phyloP scores from a whole-genome alignment of 306 rosid genomes.

The Cucumis melo region DNA sequence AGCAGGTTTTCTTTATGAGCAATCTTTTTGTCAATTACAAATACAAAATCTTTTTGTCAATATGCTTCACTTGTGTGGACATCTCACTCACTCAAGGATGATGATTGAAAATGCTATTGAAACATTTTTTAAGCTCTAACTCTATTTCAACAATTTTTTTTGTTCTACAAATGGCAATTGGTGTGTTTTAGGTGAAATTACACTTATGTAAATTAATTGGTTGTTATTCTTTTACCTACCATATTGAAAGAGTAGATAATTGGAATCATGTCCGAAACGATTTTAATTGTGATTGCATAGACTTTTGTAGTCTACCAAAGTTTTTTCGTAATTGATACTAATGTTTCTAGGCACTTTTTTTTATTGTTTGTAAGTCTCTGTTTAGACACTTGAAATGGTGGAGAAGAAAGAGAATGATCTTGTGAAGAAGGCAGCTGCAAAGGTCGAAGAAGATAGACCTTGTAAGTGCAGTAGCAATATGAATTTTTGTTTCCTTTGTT shows the following conservation, averaged over 20 bases:
- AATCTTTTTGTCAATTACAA: too few species aligned
- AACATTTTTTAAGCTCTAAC: too few species aligned
- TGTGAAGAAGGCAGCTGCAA: slow-evolving; percentile 56
- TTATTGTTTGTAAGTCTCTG: too few species aligned
- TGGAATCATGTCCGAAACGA: neutral
- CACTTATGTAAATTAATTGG: neutral
- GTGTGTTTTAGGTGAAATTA: neutral
- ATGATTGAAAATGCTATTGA: too few species aligned
- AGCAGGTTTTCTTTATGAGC: too few species aligned
- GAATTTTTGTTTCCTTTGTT: neutral
- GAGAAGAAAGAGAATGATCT: slow-evolving; percentile 95
- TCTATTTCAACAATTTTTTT: too few species aligned
- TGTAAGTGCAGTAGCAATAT: neutral
- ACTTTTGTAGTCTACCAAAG: neutral
- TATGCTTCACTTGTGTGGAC: too few species aligned
- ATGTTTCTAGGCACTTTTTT: neutral
- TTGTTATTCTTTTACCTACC: neutral
- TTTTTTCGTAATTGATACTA: neutral
- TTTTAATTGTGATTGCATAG: neutral
- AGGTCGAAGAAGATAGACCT: slow-evolving; percentile 66
- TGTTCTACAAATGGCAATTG: neutral
- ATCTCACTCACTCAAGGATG: too few species aligned
- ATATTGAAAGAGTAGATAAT: neutral
- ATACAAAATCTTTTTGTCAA: too few species aligned
- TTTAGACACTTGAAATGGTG: slow-evolving; percentile 64